Percentiles rank a stretch among this genome's conserved stretches.
Evolutionary conservation across 805 yeast species (phyloP).

Genomic region (Kazachstania taianensis): DNA sequence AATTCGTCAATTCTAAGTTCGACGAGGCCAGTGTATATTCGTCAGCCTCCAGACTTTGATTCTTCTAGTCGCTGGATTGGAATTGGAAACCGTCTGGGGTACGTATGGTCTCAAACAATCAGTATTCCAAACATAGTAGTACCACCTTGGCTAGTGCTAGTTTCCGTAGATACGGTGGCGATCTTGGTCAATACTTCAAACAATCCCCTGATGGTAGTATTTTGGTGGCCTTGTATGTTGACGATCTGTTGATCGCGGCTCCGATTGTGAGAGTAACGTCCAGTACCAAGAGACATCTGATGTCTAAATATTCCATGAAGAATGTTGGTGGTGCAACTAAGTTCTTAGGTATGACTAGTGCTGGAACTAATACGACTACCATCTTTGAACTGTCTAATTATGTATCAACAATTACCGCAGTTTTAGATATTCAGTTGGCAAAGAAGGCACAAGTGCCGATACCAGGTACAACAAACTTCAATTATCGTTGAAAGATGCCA

Average conservation of each 20-base stretch:
- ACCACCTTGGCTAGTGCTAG: too few relatives aligned
- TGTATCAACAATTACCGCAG: background rate
- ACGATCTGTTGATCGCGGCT: conserved; percentile 7
- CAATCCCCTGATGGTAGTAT: too few relatives aligned
- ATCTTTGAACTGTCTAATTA: conserved; percentile 3
- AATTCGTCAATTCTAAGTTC: conserved; percentile 4
- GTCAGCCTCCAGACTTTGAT: conserved; percentile 5
- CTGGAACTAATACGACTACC: conserved; percentile 1
- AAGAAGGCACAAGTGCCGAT: background rate
- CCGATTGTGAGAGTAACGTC: too few relatives aligned
- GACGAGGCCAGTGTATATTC: background rate
- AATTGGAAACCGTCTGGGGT: conserved; percentile 7
- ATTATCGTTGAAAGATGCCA: too few relatives aligned
- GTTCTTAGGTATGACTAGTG: conserved; percentile 6
- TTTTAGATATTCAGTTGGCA: background rate
- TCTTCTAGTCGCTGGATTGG: conserved; percentile 5
- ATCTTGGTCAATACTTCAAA: conserved; percentile 6
- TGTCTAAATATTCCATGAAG: too few relatives aligned
- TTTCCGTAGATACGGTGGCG: conserved; percentile 19
- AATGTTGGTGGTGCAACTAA: conserved; percentile 5
- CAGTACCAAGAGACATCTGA: too few relatives aligned
- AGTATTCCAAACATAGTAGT: conserved; percentile 22
- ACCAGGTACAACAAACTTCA: background rate
- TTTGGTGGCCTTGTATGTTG: too few relatives aligned
- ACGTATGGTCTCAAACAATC: conserved; percentile 12